Evolutionary conservation across 1,284 basidiomycete species (phyloP).

Genomic region (Leccinum ponderosum): DNA sequence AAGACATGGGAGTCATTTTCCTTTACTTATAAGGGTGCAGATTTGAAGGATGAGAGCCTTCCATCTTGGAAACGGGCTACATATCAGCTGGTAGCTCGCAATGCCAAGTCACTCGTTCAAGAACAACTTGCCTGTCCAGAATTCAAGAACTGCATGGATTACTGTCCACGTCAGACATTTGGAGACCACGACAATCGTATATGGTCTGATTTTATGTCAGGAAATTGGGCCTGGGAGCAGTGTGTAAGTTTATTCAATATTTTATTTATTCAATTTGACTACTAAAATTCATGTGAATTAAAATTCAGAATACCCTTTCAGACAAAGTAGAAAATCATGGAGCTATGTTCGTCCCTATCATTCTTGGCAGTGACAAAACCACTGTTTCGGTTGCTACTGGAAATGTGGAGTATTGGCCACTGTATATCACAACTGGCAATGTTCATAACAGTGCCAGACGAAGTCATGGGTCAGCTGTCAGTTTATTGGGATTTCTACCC

Average conservation of each 20-base stretch:
- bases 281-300: too few species aligned
- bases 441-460: not conserved
- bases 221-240: not conserved
- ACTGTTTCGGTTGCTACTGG: slow-evolving; percentile 5
- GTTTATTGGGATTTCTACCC: not conserved
- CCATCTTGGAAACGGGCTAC: not conserved
- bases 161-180: not conserved
- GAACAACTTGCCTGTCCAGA: not conserved
- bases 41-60: not conserved
- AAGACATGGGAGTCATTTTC: not conserved
- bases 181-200: not conserved
- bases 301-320: not conserved
- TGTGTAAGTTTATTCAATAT: not conserved
- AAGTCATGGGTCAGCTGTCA: not conserved
- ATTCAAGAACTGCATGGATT: not conserved
- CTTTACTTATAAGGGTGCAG: not conserved
- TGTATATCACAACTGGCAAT: not conserved
- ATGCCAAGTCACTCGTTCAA: not conserved
- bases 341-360: not conserved
- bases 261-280: not conserved
- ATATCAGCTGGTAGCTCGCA: not conserved
- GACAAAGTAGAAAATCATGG: not conserved
- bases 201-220: not conserved
- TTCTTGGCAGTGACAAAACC: slow-evolving; percentile 11
- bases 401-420: not conserved